Evolutionary conservation across 1,284 basidiomycete species (phyloP).

Genomic region (Takashimella tepidaria): DNA sequence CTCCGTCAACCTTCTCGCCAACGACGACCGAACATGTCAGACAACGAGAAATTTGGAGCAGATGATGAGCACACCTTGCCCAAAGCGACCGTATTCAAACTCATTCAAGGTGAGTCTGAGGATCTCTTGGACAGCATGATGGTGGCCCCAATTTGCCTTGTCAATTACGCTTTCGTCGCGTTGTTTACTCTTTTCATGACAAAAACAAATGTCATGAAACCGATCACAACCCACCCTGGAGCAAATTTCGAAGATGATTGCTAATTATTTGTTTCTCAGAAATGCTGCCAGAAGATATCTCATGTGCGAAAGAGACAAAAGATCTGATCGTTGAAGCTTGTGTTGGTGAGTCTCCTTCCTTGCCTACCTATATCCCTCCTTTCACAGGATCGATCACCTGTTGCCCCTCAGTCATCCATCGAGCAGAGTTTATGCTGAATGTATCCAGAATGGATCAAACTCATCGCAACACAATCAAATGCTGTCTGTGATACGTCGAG

Average conservation of each 20-base stretch:
- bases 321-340: constrained; percentile 97
- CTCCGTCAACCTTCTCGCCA: too few species aligned
- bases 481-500: constrained; percentile 96
- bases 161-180: not conserved
- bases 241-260: too few species aligned
- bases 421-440: too few species aligned
- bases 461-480: constrained; percentile 96
- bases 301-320: constrained; percentile 90
- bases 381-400: too few species aligned
- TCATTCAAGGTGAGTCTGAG: constrained; percentile 72
- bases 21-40: constrained; percentile 38
- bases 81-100: constrained; percentile 95
- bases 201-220: too few species aligned
- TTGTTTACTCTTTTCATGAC: not conserved
- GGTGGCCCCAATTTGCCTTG: not conserved
- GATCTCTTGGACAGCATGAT: too few species aligned
- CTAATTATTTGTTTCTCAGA: constrained; percentile 64
- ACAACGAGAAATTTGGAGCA: constrained; percentile 41
- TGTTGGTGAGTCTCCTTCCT: constrained; percentile 76
- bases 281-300: constrained; percentile 79
- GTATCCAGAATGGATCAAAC: constrained; percentile 97
- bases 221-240: too few species aligned
- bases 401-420: too few species aligned
- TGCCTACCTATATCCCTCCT: too few species aligned
- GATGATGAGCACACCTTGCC: constrained; percentile 94